Conservation (phyloP, 768 basidiomycete species). For the Boletus insuetus region DNA sequence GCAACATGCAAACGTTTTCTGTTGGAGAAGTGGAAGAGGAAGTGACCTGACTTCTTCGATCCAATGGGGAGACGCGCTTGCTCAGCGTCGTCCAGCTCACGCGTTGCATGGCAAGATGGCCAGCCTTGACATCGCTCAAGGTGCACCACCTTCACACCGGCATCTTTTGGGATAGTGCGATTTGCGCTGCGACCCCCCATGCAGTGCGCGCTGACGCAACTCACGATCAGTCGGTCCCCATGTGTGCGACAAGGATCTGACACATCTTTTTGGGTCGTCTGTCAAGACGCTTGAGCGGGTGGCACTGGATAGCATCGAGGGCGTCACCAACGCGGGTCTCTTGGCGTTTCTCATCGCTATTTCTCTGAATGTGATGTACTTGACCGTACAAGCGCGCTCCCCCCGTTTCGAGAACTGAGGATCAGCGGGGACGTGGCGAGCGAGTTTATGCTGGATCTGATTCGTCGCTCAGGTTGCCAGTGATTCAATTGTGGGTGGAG, state of each 20-base stretch:
- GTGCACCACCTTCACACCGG: constrained; percentile 17
- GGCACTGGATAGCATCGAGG: constrained; percentile 13
- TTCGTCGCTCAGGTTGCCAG: constrained; percentile 11
- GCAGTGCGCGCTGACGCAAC: constrained; percentile 20
- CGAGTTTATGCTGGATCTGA: constrained; percentile 22
- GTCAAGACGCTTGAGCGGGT: constrained; percentile 18
- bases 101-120: constrained; percentile 18
- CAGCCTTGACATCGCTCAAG: constrained; percentile 10
- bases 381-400: constrained; percentile 19
- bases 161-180: constrained; percentile 8
- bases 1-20: constrained; percentile 10
- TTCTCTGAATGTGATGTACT: constrained; percentile 7
- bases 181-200: constrained; percentile 11
- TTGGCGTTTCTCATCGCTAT: constrained; percentile 11
- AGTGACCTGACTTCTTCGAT: neutral
- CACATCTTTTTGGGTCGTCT: constrained; percentile 12
- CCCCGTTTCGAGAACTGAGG: constrained; percentile 14
- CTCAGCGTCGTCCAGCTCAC: constrained; percentile 17
- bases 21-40: constrained; percentile 6
- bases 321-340: constrained; percentile 20
- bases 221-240: constrained; percentile 12
- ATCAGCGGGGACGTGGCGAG: constrained; percentile 25
- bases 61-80: neutral
- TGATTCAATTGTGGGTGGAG: constrained; percentile 19
- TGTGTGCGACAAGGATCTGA: constrained; percentile 20